These are phyloP conservation scores for Elaeis guineensis DNA, from an alignment of 176 grass and related monocot genomes.

Conservation along the genomic window DNA sequence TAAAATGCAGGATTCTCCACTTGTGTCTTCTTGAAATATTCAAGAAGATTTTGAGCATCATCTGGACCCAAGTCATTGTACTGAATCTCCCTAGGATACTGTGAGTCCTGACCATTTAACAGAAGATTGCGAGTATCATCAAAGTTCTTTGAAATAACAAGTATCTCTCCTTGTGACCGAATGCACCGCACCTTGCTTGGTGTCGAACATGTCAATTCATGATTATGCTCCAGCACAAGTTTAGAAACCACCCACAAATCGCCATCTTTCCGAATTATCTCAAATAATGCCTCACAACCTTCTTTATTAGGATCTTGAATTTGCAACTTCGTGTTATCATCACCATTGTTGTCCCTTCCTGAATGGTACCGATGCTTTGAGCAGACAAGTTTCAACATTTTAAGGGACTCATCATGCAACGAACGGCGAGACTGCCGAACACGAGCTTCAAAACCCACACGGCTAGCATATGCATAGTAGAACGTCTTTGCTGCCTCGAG, in stretches of 20 bases:
- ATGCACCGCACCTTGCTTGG: slow-evolving; percentile 69
- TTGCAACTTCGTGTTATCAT: slow-evolving; percentile 44
- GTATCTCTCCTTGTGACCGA: slow-evolving; percentile 85
- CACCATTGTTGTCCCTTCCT: slow-evolving; percentile 49
- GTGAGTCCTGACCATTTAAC: slow-evolving; percentile 55
- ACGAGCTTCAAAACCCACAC: slow-evolving; percentile 76
- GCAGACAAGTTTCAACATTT: slow-evolving; percentile 98
- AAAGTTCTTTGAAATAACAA: slow-evolving; percentile 96
- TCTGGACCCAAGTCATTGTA: slow-evolving; percentile 85
- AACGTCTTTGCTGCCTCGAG: slow-evolving; percentile 75
- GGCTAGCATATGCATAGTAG: slow-evolving; percentile 78
- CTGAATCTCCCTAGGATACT: slow-evolving; percentile 35
- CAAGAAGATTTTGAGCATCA: slow-evolving; percentile 68
- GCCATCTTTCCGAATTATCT: slow-evolving; percentile 83
- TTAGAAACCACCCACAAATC: slow-evolving; percentile 74
- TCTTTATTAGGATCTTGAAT: slow-evolving; percentile 39
- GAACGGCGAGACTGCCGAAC: slow-evolving; percentile 72
- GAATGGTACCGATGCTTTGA: slow-evolving; percentile 88
- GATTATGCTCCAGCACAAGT: slow-evolving; percentile 78
- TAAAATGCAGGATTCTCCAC: slow-evolving; percentile 69
- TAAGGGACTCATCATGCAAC: slow-evolving; percentile 73
- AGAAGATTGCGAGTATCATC: slow-evolving; percentile 83
- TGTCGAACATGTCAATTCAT: slow-evolving; percentile 50
- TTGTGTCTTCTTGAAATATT: slow-evolving; percentile 61
- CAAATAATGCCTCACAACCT: slow-evolving; percentile 76